Base-by-base conservation (phyloP, 139 green algal species). In the Micractinium sp. region DNA sequence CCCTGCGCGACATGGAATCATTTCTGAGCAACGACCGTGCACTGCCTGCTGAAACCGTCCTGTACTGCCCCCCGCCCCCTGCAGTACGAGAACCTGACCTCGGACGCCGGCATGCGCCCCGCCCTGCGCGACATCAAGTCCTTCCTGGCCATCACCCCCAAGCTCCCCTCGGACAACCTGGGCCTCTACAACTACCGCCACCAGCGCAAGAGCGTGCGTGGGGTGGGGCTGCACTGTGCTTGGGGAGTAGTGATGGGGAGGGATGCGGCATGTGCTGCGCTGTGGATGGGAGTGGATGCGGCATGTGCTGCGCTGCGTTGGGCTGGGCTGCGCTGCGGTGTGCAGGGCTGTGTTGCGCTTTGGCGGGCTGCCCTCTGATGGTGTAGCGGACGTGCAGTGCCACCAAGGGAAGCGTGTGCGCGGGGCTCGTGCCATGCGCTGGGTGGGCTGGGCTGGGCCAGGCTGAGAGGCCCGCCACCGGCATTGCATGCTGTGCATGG, bases 71-170 rank as follows among this genome's bases (percentile, higher is more conserved):
- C 15, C 47, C 23, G 18, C 35, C n/a, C 15, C 22, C 15, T 35
- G 60, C 81, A 86, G 81, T 86, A 86, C 35, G 81, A 86, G 33
- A 86, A 86, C 56, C 35, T 86, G 4, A 86, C 81, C 0, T 76
- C 81, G 9, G 35, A 31, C 22, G 31, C n/a, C n/a, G 18, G 7
- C 81, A 86, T 86, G 81, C 31, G n/a, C 23, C 56, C 56, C n/a
- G 60, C 56, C 29, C 81, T 86, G 81, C 81, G 81, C 22, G 81
- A 75, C 60, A 36, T 86, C 74, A 80, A 80, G 33, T 4, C n/a
- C 74, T 80, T 80, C 74, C 74, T 80, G 33, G 74, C n/a, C 15
- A 19, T 86, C 33, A 36, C 76, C 2, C 56, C 81, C 0, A 36
- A 47, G 56, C 81, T 76, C 20, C 81, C 81, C 12, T 75, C 35